phyloP scores from a whole-genome alignment of 345 rosid species.

The Toxicodendron radicans region DNA sequence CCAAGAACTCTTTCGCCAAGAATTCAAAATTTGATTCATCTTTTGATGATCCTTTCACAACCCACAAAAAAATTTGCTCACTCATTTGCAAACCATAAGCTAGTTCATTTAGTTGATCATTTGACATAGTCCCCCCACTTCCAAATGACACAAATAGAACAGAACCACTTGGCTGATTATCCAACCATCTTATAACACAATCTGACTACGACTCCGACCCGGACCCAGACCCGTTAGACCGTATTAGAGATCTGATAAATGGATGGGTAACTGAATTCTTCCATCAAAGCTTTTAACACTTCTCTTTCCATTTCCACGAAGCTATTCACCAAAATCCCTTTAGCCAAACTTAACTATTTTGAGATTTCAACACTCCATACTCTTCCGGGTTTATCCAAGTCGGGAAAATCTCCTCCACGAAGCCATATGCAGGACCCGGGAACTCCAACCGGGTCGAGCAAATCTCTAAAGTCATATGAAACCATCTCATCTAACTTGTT shows the following conservation, averaged over 20 bases:
- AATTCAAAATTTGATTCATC: too few relatives aligned
- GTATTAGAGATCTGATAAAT: too few relatives aligned
- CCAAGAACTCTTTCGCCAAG: slow-evolving; percentile 49
- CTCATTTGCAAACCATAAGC: slow-evolving; percentile 81
- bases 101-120: slow-evolving; percentile 60
- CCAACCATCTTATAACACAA: slow-evolving; percentile 60
- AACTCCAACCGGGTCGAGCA: slow-evolving; percentile 35
- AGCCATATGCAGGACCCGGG: slow-evolving; percentile 41
- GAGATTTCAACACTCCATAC: too few relatives aligned
- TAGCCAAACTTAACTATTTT: too few relatives aligned
- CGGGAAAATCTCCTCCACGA: slow-evolving; percentile 29
- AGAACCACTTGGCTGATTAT: slow-evolving; percentile 75
- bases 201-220: too few relatives aligned
- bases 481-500: slow-evolving; percentile 36
- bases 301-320: too few relatives aligned
- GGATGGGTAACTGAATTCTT: too few relatives aligned
- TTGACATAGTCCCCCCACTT: slow-evolving; percentile 80
- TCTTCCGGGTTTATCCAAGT: too few relatives aligned
- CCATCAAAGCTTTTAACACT: too few relatives aligned
- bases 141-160: slow-evolving; percentile 87
- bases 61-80: slow-evolving; percentile 83
- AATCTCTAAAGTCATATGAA: slow-evolving; percentile 32
- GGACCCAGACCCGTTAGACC: too few relatives aligned
- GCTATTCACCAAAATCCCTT: too few relatives aligned
- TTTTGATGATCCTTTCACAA: slow-evolving; percentile 22